Evolutionary conservation across 1,139 yeast genomes (phyloP).

Genomic region (Blastobotrys serpentis): DNA sequence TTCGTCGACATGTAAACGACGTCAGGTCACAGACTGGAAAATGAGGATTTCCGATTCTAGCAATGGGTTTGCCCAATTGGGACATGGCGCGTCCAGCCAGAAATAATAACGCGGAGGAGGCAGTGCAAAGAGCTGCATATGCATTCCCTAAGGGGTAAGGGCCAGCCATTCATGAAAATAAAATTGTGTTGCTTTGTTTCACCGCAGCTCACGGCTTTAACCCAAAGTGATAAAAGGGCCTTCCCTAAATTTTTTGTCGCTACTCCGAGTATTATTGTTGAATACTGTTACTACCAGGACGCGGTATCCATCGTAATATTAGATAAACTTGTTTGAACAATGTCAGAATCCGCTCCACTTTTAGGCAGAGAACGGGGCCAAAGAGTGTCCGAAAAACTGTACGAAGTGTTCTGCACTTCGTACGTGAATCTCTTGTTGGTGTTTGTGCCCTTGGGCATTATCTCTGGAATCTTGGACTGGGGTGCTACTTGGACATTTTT

Average conservation of each 20-base stretch:
- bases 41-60: no score
- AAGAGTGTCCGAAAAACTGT: constrained; percentile 20
- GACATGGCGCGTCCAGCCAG: background rate
- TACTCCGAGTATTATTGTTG: no score
- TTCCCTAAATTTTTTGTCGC: no score
- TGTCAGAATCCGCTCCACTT: constrained; percentile 19
- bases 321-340: no score
- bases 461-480: constrained; percentile 61
- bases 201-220: background rate
- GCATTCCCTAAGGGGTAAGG: background rate
- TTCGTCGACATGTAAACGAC: no score
- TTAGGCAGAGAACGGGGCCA: constrained; percentile 9
- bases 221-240: no score
- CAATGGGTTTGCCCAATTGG: background rate
- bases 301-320: no score
- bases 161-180: background rate
- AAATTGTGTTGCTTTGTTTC: constrained; percentile 3
- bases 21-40: no score
- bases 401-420: constrained; percentile 39
- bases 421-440: constrained; percentile 75
- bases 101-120: background rate
- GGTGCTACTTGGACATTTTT: constrained; percentile 61
- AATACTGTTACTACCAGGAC: no score
- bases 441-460: constrained; percentile 85
- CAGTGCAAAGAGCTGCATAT: background rate